Base-by-base conservation (phyloP, 768 basidiomycete genomes). In the Lactifluus echinatus region DNA sequence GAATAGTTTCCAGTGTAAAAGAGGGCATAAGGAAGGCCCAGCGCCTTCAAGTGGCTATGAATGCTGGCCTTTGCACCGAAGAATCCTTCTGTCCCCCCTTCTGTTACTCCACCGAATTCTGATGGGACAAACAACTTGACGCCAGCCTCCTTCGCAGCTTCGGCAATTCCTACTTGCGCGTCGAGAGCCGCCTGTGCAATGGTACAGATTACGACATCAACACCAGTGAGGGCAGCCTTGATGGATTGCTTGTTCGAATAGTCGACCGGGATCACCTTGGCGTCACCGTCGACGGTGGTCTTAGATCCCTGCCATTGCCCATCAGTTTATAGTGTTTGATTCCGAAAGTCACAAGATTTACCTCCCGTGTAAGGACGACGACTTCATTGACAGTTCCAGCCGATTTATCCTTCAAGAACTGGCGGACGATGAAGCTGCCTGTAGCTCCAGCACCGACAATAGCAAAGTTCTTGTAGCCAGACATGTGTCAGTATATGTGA, bases 41-140 rank as follows among this genome's bases (percentile, higher is more conserved):
- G 14, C 1, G 33, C 52, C 19, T 43, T 53, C 54, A 64, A 15
- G 26, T 55, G 26, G 2, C 21, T 31, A 15, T 61, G 50, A n/a
- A 58, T 50, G 2, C 8, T 17, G 3, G 14, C 42, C 31, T 59
- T 64, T 23, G 12, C 21, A 1, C 56, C 56, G 6, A 56, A 55
- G 21, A 48, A 3, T 1, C 65, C 62, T 3, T 42, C 51, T 4
- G 50, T 52, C 23, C 21, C 47, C 2, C 59, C 61, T 8, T 57
- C 57, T 5, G 64, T 62, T 2, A 56, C 29, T 15, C 49, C 59
- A 3, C 68, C 68, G 29, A 68, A 71, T 54, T 71, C 70, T 44
- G 65, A 63, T 8, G 70, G 70, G 7, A 68, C 59, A 51, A 71
- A 71, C 15, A 71, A 61, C 52, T 66, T 59, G 24, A 68, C 70